Evolutionary conservation across 352 stramenopile genomes (phyloP), one percentile per base, ranked within the genome.

Genomic region (Pythium pyrilobum): DNA sequence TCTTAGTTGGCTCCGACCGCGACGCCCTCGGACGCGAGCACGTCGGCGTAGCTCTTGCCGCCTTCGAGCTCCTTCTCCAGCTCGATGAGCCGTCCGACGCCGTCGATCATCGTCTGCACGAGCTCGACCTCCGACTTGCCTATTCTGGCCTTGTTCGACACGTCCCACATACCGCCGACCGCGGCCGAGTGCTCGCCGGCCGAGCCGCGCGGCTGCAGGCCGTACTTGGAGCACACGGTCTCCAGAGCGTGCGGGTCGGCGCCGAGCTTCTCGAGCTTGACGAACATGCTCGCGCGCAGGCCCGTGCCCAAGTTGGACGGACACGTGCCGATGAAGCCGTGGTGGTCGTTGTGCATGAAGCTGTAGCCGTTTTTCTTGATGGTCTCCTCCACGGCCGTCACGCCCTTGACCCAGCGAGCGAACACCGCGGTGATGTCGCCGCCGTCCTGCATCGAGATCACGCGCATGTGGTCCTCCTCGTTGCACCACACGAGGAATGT

Each of bases 61-160:
- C 21, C 74, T 23, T 82, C 72, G 39, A 98, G 71, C 52, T 85
- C 79, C 64, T 96, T 92, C 65, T 98, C 93, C 18, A 97, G 66
- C 41, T 92, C 77, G 58, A 98, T 97, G 55, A 98, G 73, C 53
- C 87, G 84, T 3, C 82, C 74, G 3, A 98, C 84, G 24, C 93
- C 93, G 59, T 98, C 86, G 48, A 98, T 97, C 90, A 98, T 97
- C 23, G 92, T 88, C 76, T 97, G 94, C 51, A 98, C 94, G 21
- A 98, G 76, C 62, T 98, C 81, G 4, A 97, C 89, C 63, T 98
- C 93, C 34, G 84, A 97, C 53, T 96, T 96, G 10, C 93, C 93
- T 51, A 98, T 87, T 40, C 90, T 74, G 41, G 96, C 88, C 52
- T 96, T 92, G 79, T 98, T 98, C 7, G 89, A 97, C 55, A 98